Evolutionary conservation across 257 asterid genomes (phyloP), one percentile per base, ranked within the genome.

Genomic region (Perilla frutescens): DNA sequence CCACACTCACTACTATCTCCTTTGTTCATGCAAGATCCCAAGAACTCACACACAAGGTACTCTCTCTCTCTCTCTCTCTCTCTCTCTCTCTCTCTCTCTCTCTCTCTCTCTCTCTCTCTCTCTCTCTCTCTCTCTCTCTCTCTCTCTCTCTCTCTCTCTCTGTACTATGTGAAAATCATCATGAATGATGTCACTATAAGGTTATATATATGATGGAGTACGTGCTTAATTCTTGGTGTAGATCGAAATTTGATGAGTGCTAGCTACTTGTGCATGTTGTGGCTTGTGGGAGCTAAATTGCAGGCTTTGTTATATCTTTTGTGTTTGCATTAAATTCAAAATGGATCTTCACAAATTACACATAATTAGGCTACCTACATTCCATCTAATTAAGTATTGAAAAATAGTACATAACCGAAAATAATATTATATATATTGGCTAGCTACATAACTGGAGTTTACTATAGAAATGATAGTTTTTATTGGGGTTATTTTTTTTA

Each of bases 1-100:
- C 29, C 62, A 53, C 47, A 15, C 31, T 75, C 59, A 53, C 63
- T 55, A 12, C 69, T 65, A 32, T 77, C 77, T 72, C 61, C 14
- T 71, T 72, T 76, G 83, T 83, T 83, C 87, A 83, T 83, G 87
- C 87, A 83, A 83, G 85, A 81, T 80, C 83, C 80, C 79, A 84
- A 78, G 78, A 81, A 75, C 83, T 68, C 85, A 72, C 70, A 75
- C 64, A 71, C 73, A 58, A 84, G 85, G 88, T 84, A 72, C 66
- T 59, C 32, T 6, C 66, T 40, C 71, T 67, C 81, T 72, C 80
- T 68, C 74, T 54, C 75, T 59, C 81, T 66, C 73, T 70, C 69
- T 49, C 39, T 31, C 66, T 34, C 68, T 45, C 68, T 48, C 48
- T 37, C 29, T 45, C 45, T 58, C 45, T 6, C n/a, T 10, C 39